Base-by-base conservation (phyloP, 73 alveolate genomes). In the Paramecium sexaurelia region DNA sequence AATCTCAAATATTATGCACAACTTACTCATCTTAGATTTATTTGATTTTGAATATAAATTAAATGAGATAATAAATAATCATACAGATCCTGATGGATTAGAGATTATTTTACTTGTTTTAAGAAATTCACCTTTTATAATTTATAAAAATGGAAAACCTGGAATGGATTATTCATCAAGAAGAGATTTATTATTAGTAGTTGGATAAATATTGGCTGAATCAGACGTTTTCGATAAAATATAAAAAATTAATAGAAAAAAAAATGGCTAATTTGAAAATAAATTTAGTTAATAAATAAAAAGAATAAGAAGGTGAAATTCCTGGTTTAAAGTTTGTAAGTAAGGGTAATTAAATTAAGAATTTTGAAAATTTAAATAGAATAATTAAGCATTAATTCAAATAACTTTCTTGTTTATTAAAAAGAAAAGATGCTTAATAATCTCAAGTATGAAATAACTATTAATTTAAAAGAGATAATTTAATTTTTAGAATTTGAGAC, bases 161-260 rank as follows among this genome's bases (percentile, higher is more conserved):
- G 90, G 90, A 40, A 78, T 78, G 90, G 73, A 78, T 78, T 78
- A 78, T 41, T 78, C 90, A 22, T 78, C 90, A 43, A 78, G 90
- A 20, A 8, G 90, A 22, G 90, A 78, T 45, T 24, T 78, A 7
- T 27, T 78, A 2, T n/a, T 78, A 26, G 55, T 41, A 17, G 43
- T 78, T 43, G 90, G 90, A 33, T n/a, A 78, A 43, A 41, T 78
- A 7, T 45, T 78, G 55, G 90, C 90, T 0, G 90, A 78, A 33
- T 24, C 68, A 24, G 90, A 78, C 24, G 22, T 78, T 9, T 78
- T 78, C 41, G 90, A 43, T 27, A n/a, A 78, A 43, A 78, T 78
- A 78, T 13, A 78, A 43, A 41, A 78, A 43, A n/a, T 13, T 78
- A 61, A 43, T 78, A 6, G 90, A 41, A 24, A 78, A 78, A 9